Conservation (phyloP, 2,329 filamentous ascomycete species). For the Coccinonectria pachysandricola region DNA sequence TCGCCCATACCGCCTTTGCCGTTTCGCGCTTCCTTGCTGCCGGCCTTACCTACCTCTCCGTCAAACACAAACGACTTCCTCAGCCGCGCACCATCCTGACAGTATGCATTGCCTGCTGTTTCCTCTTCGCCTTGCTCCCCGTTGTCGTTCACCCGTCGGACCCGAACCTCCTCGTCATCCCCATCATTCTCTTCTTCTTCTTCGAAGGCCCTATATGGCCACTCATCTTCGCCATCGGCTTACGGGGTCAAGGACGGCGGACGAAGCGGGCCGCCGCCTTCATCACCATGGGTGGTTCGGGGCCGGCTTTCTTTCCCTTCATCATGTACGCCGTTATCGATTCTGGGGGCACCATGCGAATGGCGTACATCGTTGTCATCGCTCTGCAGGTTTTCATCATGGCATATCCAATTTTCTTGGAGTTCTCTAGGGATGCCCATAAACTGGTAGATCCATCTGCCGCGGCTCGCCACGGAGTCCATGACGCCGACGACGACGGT, state of each 20-base stretch:
- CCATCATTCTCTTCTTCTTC: conserved; percentile 63
- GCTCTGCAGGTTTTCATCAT: conserved; percentile 36
- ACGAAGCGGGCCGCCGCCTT: conserved; percentile 70
- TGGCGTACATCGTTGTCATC: conserved; percentile 55
- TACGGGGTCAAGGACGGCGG: conserved; percentile 69
- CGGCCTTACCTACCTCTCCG: conserved; percentile 49
- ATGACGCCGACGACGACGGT: too few species aligned
- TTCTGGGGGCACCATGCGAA: conserved; percentile 47
- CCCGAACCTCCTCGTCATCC: conserved; percentile 43
- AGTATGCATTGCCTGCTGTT: conserved; percentile 49
- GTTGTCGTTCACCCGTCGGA: conserved; percentile 34
- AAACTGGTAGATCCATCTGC: conserved; percentile 29
- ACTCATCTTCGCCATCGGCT: conserved; percentile 67
- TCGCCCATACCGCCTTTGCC: conserved; percentile 65
- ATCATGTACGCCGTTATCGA: conserved; percentile 59
- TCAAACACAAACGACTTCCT: conserved; percentile 38
- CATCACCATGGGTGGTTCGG: conserved; percentile 66
- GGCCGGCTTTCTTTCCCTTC: conserved; percentile 65
- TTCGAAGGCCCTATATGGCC: conserved; percentile 79
- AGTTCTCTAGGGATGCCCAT: conserved; percentile 35
- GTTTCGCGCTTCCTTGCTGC: conserved; percentile 61
- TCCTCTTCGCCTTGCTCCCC: conserved; percentile 43
- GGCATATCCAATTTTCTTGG: conserved; percentile 40
- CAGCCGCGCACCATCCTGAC: conserved; percentile 61
- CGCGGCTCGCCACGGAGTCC: too few species aligned